A percentile compares a stretch with the other conserved stretches of the same genome.
Evolutionary conservation across 2,329 filamentous ascomycete species (phyloP).

Genomic region (Penicillium thymicola): DNA sequence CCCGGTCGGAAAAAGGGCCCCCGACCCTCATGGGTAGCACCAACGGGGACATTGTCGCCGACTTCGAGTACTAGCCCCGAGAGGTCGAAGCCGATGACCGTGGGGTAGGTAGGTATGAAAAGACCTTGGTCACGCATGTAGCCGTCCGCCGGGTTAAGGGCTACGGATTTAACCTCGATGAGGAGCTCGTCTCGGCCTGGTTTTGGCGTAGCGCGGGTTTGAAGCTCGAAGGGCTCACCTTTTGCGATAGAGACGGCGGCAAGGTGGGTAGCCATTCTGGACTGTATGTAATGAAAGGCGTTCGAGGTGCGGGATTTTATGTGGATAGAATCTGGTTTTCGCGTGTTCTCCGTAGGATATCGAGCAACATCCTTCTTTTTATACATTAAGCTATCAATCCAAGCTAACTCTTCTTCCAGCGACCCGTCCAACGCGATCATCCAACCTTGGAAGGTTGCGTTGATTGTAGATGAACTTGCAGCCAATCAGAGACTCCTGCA

Average conservation of each 20-base stretch:
- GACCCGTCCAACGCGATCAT: too few species aligned
- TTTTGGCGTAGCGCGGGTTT: constrained; percentile 42
- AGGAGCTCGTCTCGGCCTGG: constrained; percentile 49
- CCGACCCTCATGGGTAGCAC: constrained; percentile 6
- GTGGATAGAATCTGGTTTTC: background rate
- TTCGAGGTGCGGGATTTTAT: background rate
- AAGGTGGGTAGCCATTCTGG: constrained; percentile 38
- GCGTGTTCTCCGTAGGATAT: background rate
- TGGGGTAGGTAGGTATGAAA: constrained; percentile 42
- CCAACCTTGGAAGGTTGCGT: too few species aligned
- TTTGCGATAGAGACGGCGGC: constrained; percentile 40
- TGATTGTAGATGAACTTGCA: too few species aligned
- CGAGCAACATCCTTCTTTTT: too few species aligned
- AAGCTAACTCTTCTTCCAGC: too few species aligned
- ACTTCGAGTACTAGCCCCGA: constrained; percentile 44
- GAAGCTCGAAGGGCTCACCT: constrained; percentile 39
- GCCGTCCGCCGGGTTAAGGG: constrained; percentile 49
- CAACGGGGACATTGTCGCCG: constrained; percentile 39
- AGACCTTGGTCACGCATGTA: constrained; percentile 45
- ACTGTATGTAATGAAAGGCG: background rate
- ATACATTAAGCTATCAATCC: too few species aligned
- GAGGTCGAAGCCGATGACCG: constrained; percentile 40
- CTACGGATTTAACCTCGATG: constrained; percentile 48
- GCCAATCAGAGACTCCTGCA: too few species aligned
- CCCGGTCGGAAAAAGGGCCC: constrained; percentile 29